Evolutionary conservation across 805 yeast species (phyloP).

Genomic region (Grigorovia jiainica): DNA sequence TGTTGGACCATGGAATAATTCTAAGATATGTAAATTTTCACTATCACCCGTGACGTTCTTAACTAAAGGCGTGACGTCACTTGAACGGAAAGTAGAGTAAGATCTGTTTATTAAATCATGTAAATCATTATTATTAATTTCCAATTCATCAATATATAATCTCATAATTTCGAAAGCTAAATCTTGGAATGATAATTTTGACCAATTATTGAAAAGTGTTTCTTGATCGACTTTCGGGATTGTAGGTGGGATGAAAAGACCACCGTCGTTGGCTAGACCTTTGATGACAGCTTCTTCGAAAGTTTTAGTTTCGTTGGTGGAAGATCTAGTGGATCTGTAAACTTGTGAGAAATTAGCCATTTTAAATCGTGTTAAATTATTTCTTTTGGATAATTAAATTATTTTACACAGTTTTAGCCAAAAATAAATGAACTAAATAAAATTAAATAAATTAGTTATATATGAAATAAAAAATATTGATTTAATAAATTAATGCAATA

Average conservation of each 20-base stretch:
- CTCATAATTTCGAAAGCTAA: constrained; percentile 82
- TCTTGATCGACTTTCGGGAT: constrained; percentile 58
- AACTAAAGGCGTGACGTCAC: constrained; percentile 79
- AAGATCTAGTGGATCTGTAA: constrained; percentile 75
- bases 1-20: constrained; percentile 97
- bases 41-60: constrained; percentile 44
- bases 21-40: constrained; percentile 64
- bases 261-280: constrained; percentile 96
- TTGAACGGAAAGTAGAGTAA: constrained; percentile 83
- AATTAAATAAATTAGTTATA: too few relatives aligned
- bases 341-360: constrained; percentile 38
- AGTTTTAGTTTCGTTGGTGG: constrained; percentile 40
- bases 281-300: constrained; percentile 79
- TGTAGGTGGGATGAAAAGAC: constrained; percentile 77
- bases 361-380: too few relatives aligned
- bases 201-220: constrained; percentile 58
- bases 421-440: not conserved
- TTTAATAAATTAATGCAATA: too few relatives aligned
- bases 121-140: constrained; percentile 66
- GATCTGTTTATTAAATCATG: constrained; percentile 54
- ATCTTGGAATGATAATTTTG: constrained; percentile 66
- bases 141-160: constrained; percentile 59
- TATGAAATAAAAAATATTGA: too few relatives aligned
- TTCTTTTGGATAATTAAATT: not conserved
- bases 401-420: not conserved